phyloP scores from a whole-genome alignment of 179 eudicot species.

The Amaranthus tricolor region DNA sequence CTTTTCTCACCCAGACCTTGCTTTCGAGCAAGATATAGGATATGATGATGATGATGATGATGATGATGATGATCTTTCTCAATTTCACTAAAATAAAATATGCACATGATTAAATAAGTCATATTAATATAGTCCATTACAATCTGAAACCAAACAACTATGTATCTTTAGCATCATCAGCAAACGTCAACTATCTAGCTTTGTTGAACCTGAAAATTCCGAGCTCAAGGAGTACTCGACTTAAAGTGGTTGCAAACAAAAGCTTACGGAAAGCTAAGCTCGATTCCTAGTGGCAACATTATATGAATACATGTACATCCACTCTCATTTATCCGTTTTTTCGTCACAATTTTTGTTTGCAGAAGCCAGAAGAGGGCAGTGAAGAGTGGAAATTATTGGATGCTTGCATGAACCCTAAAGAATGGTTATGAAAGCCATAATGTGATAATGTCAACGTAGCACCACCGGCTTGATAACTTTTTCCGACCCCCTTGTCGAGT shows the following conservation, averaged over 20 bases:
- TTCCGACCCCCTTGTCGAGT: not conserved
- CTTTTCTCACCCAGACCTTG: too few relatives aligned
- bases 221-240: not conserved
- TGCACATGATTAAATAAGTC: too few relatives aligned
- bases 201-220: not conserved
- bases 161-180: too few relatives aligned
- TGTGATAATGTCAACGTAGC: constrained; percentile 4
- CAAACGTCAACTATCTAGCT: too few relatives aligned
- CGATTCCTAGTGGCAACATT: not conserved
- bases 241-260: too few relatives aligned
- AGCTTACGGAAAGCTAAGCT: too few relatives aligned
- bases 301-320: not conserved
- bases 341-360: constrained; percentile 17
- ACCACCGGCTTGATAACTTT: not conserved
- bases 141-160: too few relatives aligned
- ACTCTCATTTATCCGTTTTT: not conserved
- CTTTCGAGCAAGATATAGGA: too few relatives aligned
- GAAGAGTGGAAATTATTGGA: constrained; percentile 96
- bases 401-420: constrained; percentile 87
- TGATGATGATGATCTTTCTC: too few relatives aligned
- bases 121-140: too few relatives aligned
- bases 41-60: too few relatives aligned
- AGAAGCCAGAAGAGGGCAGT: constrained; percentile 85
- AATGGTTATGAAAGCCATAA: constrained; percentile 47
- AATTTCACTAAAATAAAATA: too few relatives aligned